Percentiles rank a stretch among this genome's conserved stretches.
These are phyloP conservation scores for Hypoxylon sp. DNA, from an alignment of 2,329 filamentous ascomycete genomes.

Conservation along the genomic window DNA sequence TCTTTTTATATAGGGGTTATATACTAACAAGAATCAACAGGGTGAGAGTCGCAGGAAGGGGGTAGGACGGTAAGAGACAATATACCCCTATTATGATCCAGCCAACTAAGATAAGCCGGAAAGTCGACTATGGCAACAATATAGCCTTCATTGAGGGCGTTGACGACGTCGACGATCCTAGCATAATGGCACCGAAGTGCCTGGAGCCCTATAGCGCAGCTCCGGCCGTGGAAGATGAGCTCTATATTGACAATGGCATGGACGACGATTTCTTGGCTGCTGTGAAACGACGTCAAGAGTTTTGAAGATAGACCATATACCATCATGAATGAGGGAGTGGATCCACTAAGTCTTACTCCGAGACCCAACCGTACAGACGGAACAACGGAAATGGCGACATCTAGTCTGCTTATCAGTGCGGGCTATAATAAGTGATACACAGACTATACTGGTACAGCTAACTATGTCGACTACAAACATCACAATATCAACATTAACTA, in stretches of 20 bases:
- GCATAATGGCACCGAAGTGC: constrained; percentile 45
- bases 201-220: constrained; percentile 47
- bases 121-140: constrained; percentile 63
- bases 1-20: neutral
- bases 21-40: neutral
- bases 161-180: constrained; percentile 38
- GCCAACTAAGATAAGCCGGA: constrained; percentile 38
- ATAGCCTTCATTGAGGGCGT: constrained; percentile 51
- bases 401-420: too few species aligned
- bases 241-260: constrained; percentile 50
- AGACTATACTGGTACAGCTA: too few species aligned
- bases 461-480: too few species aligned
- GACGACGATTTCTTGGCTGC: constrained; percentile 33
- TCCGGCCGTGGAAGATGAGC: constrained; percentile 50
- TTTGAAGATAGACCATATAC: too few species aligned
- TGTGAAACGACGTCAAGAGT: too few species aligned
- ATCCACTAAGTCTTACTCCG: too few species aligned
- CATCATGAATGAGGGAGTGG: too few species aligned
- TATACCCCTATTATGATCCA: constrained; percentile 46
- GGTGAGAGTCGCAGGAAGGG: too few species aligned
- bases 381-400: too few species aligned
- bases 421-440: too few species aligned
- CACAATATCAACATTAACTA: too few species aligned
- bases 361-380: too few species aligned
- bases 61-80: constrained; percentile 1